phyloP scores from a whole-genome alignment of 805 yeast genomes.

The Spathaspora hagerdaliae region DNA sequence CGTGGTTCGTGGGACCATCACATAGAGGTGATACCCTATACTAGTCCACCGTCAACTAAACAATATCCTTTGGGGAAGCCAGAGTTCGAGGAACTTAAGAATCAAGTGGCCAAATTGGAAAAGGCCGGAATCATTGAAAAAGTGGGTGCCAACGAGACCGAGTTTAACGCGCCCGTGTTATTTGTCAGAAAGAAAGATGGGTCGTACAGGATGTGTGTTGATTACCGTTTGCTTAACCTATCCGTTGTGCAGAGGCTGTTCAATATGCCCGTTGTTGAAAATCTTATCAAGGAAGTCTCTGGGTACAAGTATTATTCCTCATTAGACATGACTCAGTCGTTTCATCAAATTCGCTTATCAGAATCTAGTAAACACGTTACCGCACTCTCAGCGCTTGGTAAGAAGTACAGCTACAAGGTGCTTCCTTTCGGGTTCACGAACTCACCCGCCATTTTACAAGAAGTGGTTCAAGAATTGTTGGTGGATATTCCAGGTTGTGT shows the following conservation, averaged over 20 bases:
- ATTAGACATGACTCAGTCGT: neutral
- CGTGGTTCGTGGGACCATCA: neutral
- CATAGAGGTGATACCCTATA: neutral
- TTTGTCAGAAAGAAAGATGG: conserved; percentile 2
- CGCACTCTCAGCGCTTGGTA: neutral
- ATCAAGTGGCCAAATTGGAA: neutral
- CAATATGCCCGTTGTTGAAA: neutral
- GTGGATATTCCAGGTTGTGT: neutral
- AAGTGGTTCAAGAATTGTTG: neutral
- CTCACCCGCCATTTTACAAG: neutral
- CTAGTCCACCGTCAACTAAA: neutral
- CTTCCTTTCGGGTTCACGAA: conserved; percentile 3
- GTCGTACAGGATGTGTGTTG: conserved; percentile 1
- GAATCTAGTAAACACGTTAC: neutral
- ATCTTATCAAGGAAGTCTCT: neutral
- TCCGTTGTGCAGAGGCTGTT: neutral
- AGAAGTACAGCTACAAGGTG: neutral
- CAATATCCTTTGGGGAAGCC: conserved; percentile 1
- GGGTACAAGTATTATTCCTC: neutral
- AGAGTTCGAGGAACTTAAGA: neutral
- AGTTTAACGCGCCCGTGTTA: conserved; percentile 1
- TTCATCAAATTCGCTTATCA: neutral
- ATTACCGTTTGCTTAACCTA: neutral
- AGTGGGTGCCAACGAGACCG: neutral
- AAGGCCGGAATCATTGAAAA: neutral